These are phyloP conservation scores for Wickerhamomyces canadensis DNA, from an alignment of 805 yeast genomes.

Conservation along the genomic window DNA sequence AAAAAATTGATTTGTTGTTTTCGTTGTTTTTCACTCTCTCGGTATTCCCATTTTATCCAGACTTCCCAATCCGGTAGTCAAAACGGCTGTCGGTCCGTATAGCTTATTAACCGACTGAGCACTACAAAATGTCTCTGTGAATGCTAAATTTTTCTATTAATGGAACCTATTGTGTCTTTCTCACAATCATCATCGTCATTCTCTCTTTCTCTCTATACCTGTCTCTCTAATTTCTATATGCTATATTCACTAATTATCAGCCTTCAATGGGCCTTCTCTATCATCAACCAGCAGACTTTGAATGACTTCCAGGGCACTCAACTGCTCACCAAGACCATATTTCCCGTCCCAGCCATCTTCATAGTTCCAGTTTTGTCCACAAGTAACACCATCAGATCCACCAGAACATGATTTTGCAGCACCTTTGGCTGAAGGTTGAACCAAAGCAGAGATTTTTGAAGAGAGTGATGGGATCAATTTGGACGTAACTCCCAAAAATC, in stretches of 20 bases:
- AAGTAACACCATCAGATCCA: conserved; percentile 78
- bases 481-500: conserved; percentile 71
- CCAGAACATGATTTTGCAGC: conserved; percentile 87
- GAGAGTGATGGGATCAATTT: conserved; percentile 54
- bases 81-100: too few relatives aligned
- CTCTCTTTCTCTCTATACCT: too few relatives aligned
- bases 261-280: background rate
- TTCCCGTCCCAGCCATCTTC: conserved; percentile 67
- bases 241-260: background rate
- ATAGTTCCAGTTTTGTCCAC: conserved; percentile 77
- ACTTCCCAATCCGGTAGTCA: background rate
- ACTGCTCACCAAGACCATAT: conserved; percentile 87
- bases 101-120: too few relatives aligned
- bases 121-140: too few relatives aligned
- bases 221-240: too few relatives aligned
- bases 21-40: background rate
- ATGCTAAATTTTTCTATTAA: too few relatives aligned
- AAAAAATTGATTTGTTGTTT: too few relatives aligned
- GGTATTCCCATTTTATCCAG: background rate
- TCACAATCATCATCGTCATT: background rate
- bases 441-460: conserved; percentile 26
- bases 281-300: conserved; percentile 34
- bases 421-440: conserved; percentile 51
- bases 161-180: background rate
- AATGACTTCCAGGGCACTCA: conserved; percentile 70